Conservation (phyloP, 257 asterid species). For the Plantago major region DNA sequence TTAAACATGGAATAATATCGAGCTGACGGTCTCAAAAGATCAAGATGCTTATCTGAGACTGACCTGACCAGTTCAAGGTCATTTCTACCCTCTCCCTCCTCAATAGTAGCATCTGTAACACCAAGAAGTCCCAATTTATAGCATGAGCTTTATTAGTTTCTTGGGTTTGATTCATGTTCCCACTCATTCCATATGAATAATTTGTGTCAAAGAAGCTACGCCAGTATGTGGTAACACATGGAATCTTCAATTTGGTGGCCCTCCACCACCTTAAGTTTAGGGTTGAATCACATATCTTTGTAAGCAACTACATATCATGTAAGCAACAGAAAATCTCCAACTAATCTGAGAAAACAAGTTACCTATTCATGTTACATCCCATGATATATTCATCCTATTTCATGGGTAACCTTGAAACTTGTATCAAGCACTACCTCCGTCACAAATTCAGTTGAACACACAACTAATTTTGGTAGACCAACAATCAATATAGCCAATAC, state of each 20-base stretch:
- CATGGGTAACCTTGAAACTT: too few species aligned
- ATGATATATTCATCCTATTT: too few species aligned
- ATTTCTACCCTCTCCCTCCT: constrained; percentile 69
- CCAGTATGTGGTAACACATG: not conserved
- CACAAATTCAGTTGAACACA: not conserved
- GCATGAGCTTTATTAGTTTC: constrained; percentile 16
- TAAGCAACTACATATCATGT: too few species aligned
- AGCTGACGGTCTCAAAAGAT: constrained; percentile 92
- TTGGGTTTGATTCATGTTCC: not conserved
- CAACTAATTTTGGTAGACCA: not conserved
- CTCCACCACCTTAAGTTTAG: too few species aligned
- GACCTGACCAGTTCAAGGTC: constrained; percentile 75
- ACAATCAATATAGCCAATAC: not conserved
- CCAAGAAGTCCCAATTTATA: constrained; percentile 42
- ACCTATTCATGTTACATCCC: too few species aligned
- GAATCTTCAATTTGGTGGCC: not conserved
- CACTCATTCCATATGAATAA: not conserved
- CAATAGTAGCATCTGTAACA: constrained; percentile 66
- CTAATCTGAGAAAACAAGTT: too few species aligned
- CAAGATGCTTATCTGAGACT: constrained; percentile 85
- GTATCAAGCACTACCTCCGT: too few species aligned
- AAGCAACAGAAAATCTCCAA: too few species aligned
- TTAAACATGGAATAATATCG: constrained; percentile 76
- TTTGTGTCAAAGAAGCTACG: not conserved
- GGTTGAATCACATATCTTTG: too few species aligned